Base-by-base conservation (phyloP, 2,329 filamentous ascomycete species). In the Boeremia exigua region DNA sequence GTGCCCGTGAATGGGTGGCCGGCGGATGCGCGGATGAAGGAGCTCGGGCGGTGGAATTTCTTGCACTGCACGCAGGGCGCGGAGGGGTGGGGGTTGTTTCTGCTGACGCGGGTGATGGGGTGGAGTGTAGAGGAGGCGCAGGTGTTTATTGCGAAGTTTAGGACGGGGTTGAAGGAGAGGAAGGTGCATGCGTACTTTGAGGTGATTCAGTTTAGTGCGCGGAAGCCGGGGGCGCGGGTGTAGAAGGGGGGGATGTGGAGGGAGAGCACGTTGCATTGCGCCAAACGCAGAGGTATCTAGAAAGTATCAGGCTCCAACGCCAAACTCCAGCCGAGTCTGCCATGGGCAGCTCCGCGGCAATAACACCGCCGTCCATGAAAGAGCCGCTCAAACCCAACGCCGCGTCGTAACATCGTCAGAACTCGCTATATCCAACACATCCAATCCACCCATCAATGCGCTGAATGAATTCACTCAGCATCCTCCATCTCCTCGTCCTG, bases 101-200 rank as follows among this genome's bases (percentile, higher is more conserved):
- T 72, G 51, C 42, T 66, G 59, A 70, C 66, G 3, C 57, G 64
- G 15, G 64, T 70, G 32, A 68, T 71, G 71, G 60, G 62, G 0
- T 71, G 67, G 78, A 72, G 61, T 40, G 68, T 75, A 25, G 73
- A 77, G 29, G 78, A 81, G 60, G 77, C 81, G 3, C 75, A 80
- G 52, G 65, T 80, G 3, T 77, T 81, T 48, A 66, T 75, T 53
- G 68, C 68, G 6, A 69, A 67, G 58, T 70, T 71, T 10, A 59
- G 63, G 25, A 60, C 62, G n/a, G 72, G 73, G 2, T 45, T 74
- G 15, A 69, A 67, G 54, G 67, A 66, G 42, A 68, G 62, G 50
- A 65, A 48, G 28, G 68, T 72, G 23, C 72, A 75, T 62, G 67
- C 67, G 15, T 72, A 73, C 53, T 67, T 70, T 42, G 66, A 69